A percentile compares a stretch with the other conserved stretches of the same genome.
phyloP scores from a whole-genome alignment of 2,329 filamentous ascomycete genomes.

The Trichoderma oligosporum region DNA sequence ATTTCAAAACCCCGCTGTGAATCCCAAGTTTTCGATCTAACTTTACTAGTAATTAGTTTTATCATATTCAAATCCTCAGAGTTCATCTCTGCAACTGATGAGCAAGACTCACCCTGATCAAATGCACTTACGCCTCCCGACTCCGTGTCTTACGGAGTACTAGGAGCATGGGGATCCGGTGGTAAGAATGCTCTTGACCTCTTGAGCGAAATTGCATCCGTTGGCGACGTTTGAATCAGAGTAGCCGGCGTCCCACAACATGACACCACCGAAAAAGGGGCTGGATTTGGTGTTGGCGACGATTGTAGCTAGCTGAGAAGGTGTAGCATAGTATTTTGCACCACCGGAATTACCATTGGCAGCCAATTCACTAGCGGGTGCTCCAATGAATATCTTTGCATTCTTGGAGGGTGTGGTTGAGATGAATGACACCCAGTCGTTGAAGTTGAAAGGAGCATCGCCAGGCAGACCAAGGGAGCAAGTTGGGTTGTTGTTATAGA shows the following conservation, averaged over 20 bases:
- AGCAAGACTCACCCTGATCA: too few species aligned
- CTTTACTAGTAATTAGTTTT: too few species aligned
- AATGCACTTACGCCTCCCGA: too few species aligned
- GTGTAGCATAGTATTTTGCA: slow-evolving; percentile 27
- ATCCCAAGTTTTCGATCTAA: too few species aligned
- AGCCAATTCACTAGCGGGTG: slow-evolving; percentile 28
- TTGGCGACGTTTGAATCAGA: not conserved
- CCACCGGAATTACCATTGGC: slow-evolving; percentile 26
- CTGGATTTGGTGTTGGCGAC: not conserved
- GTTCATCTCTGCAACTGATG: too few species aligned
- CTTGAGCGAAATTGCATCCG: slow-evolving; percentile 6
- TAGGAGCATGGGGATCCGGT: too few species aligned
- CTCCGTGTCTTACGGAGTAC: too few species aligned
- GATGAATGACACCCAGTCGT: slow-evolving; percentile 31
- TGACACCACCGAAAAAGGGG: slow-evolving; percentile 1
- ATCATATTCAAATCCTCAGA: too few species aligned
- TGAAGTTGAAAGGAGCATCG: slow-evolving; percentile 35
- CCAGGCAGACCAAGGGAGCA: slow-evolving; percentile 12
- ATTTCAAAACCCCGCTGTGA: too few species aligned
- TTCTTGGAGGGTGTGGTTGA: slow-evolving; percentile 27
- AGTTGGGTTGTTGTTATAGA: slow-evolving; percentile 42
- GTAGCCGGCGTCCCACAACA: slow-evolving; percentile 7
- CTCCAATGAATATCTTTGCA: slow-evolving; percentile 36
- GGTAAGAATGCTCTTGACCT: slow-evolving; percentile 12
- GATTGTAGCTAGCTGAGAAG: slow-evolving; percentile 22